Evolutionary conservation across 2,329 filamentous ascomycete genomes (phyloP), one percentile per base, ranked within the genome.

Genomic region (Colletotrichum sp.): DNA sequence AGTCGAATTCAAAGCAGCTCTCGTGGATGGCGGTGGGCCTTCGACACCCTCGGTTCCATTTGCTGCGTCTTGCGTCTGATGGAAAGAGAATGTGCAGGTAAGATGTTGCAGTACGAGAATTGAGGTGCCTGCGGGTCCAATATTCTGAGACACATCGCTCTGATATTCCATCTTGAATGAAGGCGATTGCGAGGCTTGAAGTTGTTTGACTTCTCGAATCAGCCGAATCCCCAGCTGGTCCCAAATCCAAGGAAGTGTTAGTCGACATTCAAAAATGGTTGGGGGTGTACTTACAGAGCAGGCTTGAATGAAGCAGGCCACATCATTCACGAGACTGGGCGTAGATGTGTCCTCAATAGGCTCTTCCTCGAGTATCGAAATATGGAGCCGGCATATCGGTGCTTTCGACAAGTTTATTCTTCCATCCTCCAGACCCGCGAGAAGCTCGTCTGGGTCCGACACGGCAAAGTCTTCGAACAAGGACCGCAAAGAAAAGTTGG

Each of bases 81-180:
- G 64, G 15, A 77, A 72, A 28, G 59, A 63, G n/a, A 72, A n/a
- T 9, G 57, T 74, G 65, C 76, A 72, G 6, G 65, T 72, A 28
- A 71, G 44, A 60, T 69, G 67, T 61, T 76, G 78, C 55, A 86
- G 81, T 3, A 78, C 78, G 1, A 81, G 80, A 8, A 77, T 80
- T 5, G 67, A 57, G 1, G 83, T 80, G 2, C 75, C 78, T 1
- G 65, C 59, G 2, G 85, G 85, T 8, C 82, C 77, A 8, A 80
- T 32, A 28, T 85, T 68, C 19, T 80, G 77, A 5, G 85, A 85
- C 0, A 79, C 78, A 22, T 85, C 64, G 52, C 83, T 80, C 5
- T 83, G 80, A 68, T 87, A 85, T 65, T 86, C 82, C 9, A 87
- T 80, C 1, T 82, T 84, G 55, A 86, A 86, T 2, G 77, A 72